These are phyloP conservation scores for Chrysochromulina tobinii DNA, from an alignment of 78 protist genomes.

Conservation along the genomic window DNA sequence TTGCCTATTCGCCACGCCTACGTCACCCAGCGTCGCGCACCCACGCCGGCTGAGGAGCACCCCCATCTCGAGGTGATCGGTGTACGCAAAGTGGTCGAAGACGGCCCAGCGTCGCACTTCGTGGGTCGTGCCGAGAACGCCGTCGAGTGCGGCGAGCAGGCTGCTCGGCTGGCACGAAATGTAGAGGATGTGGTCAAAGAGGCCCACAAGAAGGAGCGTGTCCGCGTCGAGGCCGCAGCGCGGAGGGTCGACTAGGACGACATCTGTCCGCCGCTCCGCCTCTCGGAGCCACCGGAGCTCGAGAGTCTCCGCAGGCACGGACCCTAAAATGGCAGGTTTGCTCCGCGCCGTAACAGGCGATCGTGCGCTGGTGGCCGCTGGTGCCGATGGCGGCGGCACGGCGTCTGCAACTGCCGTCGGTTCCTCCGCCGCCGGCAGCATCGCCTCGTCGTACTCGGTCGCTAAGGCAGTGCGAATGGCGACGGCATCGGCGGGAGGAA, in stretches of 20 bases:
- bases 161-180: slow-evolving; percentile 24
- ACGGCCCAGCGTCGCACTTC: neutral
- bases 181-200: neutral
- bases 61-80: slow-evolving; percentile 17
- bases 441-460: too few species aligned
- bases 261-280: neutral
- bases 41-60: too few species aligned
- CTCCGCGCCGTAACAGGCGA: too few species aligned
- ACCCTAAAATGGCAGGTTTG: too few species aligned
- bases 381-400: too few species aligned
- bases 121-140: neutral
- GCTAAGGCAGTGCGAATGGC: too few species aligned
- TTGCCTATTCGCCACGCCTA: too few species aligned
- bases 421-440: too few species aligned
- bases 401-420: too few species aligned
- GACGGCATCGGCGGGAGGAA: too few species aligned
- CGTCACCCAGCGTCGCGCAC: too few species aligned
- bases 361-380: too few species aligned
- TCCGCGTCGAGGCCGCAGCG: slow-evolving; percentile 21
- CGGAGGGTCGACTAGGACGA: slow-evolving; percentile 42
- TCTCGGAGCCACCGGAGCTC: neutral
- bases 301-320: neutral
- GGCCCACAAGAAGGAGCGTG: neutral
- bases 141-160: neutral
- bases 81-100: slow-evolving; percentile 42